Percentiles rank a stretch among this genome's conserved stretches.
Evolutionary conservation across 2,329 filamentous ascomycete genomes (phyloP).

Genomic region (Colletotrichum liaoningense): DNA sequence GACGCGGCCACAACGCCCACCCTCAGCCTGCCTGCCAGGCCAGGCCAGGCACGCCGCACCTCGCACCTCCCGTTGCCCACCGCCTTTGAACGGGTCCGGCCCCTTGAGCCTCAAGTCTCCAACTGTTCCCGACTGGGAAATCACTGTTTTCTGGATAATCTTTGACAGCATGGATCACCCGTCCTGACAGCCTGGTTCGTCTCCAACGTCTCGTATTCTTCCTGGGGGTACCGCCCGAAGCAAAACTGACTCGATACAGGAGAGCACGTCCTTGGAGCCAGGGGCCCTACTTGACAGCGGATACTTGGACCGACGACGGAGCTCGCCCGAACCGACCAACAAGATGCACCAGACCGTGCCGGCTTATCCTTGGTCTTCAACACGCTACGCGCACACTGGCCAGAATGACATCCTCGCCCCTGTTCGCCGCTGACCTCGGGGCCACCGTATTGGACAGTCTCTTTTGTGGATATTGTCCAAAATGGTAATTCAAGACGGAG

Average conservation of each 20-base stretch:
- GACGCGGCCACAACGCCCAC: background rate
- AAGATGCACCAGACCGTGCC: slow-evolving; percentile 14
- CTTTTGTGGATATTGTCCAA: slow-evolving; percentile 26
- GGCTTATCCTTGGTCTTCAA: slow-evolving; percentile 20
- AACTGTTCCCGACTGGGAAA: slow-evolving; percentile 24
- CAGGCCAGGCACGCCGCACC: background rate
- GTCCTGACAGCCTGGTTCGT: slow-evolving; percentile 28
- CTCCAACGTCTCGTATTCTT: slow-evolving; percentile 34
- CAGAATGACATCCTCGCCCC: background rate
- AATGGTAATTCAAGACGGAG: slow-evolving; percentile 30
- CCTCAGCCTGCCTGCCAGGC: slow-evolving; percentile 1
- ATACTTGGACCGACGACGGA: slow-evolving; percentile 34
- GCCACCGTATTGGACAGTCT: slow-evolving; percentile 33
- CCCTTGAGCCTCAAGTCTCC: slow-evolving; percentile 32
- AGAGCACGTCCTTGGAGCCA: slow-evolving; percentile 23
- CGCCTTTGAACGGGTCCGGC: slow-evolving; percentile 6
- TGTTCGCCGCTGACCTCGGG: slow-evolving; percentile 10
- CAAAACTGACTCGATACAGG: slow-evolving; percentile 35
- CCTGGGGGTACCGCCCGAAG: slow-evolving; percentile 15
- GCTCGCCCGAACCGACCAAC: slow-evolving; percentile 33
- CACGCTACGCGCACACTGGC: background rate
- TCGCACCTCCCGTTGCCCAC: slow-evolving; percentile 20
- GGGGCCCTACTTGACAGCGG: slow-evolving; percentile 32
- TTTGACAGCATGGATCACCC: slow-evolving; percentile 27
- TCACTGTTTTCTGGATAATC: slow-evolving; percentile 27